Conservation (phyloP, 768 basidiomycete genomes). For the Amylocystis lapponica region DNA sequence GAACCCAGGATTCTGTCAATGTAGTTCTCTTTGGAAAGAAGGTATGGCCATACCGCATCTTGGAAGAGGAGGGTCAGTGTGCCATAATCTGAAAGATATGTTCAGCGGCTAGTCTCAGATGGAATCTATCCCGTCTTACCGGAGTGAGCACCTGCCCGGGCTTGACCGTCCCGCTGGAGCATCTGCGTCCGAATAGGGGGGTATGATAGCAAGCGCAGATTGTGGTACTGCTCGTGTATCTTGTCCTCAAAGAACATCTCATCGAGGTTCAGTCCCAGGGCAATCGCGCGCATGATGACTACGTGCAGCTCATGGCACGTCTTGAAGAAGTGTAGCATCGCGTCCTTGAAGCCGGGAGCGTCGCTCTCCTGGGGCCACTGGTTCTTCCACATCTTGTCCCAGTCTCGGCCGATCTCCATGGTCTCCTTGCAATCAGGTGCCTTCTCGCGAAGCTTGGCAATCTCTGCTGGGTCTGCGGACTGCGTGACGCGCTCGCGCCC, state of each 20-base stretch:
- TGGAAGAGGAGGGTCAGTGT: slow-evolving; percentile 81
- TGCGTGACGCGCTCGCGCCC: slow-evolving; percentile 83
- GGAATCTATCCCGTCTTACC: slow-evolving; percentile 34
- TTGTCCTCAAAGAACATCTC: slow-evolving; percentile 73
- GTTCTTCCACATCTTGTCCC: slow-evolving; percentile 74
- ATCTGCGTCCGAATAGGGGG: slow-evolving; percentile 63
- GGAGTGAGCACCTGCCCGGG: slow-evolving; percentile 79
- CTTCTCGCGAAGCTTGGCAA: slow-evolving; percentile 62
- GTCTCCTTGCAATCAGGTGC: slow-evolving; percentile 81
- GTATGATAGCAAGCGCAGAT: slow-evolving; percentile 75
- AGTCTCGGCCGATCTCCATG: slow-evolving; percentile 88
- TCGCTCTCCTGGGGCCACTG: slow-evolving; percentile 67
- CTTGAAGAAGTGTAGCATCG: slow-evolving; percentile 74
- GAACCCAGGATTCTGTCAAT: too few relatives aligned
- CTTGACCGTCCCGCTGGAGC: slow-evolving; percentile 59
- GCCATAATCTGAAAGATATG: slow-evolving; percentile 28
- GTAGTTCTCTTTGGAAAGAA: too few relatives aligned
- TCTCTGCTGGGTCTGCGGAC: slow-evolving; percentile 63
- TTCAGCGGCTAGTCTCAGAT: slow-evolving; percentile 7
- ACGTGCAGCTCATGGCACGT: slow-evolving; percentile 74
- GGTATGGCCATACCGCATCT: slow-evolving; percentile 45
- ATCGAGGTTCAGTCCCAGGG: slow-evolving; percentile 67
- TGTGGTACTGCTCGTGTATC: slow-evolving; percentile 74
- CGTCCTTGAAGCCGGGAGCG: slow-evolving; percentile 61
- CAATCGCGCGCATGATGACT: slow-evolving; percentile 80